Conservation (phyloP, 1,139 yeast species). For the Hansenula anomala region DNA sequence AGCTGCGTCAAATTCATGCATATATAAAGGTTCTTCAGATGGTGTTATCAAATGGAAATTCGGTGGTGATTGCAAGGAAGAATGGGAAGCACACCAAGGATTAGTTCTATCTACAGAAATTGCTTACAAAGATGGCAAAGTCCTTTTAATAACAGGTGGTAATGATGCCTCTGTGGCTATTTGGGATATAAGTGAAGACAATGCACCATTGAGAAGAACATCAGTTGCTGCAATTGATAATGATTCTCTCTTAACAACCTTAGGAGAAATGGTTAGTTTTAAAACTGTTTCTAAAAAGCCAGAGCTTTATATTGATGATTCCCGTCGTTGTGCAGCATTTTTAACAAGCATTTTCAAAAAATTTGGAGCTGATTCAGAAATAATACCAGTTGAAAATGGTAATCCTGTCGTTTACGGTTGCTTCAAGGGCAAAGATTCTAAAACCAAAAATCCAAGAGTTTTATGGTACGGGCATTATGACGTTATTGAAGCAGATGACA, state of each 20-base stretch:
- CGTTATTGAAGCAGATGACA: slow-evolving; percentile 68
- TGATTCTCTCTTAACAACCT: slow-evolving; percentile 58
- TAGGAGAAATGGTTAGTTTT: slow-evolving; percentile 59
- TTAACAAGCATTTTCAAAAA: slow-evolving; percentile 56
- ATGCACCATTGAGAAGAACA: slow-evolving; percentile 10
- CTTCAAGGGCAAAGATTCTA: slow-evolving; percentile 44
- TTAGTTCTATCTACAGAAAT: slow-evolving; percentile 30
- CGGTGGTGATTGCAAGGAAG: slow-evolving; percentile 31
- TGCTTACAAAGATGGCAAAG: slow-evolving; percentile 20
- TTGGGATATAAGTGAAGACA: slow-evolving; percentile 45
- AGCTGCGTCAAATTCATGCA: slow-evolving; percentile 38
- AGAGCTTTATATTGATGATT: slow-evolving; percentile 63
- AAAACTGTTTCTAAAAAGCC: slow-evolving; percentile 77
- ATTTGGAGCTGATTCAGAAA: slow-evolving; percentile 70
- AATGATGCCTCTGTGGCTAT: slow-evolving; percentile 53
- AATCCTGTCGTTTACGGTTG: slow-evolving; percentile 82
- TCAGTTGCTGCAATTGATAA: slow-evolving; percentile 31
- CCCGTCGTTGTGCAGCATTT: slow-evolving; percentile 82
- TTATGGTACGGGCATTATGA: slow-evolving; percentile 96
- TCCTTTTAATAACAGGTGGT: slow-evolving; percentile 50
- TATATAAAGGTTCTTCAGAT: slow-evolving; percentile 29
- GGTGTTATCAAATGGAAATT: slow-evolving; percentile 54
- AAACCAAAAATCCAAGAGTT: slow-evolving; percentile 34
- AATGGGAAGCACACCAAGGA: slow-evolving; percentile 38
- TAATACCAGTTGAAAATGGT: slow-evolving; percentile 64